Evolutionary conservation across 345 rosid genomes (phyloP).

Genomic region (Conringia planisiliqua): DNA sequence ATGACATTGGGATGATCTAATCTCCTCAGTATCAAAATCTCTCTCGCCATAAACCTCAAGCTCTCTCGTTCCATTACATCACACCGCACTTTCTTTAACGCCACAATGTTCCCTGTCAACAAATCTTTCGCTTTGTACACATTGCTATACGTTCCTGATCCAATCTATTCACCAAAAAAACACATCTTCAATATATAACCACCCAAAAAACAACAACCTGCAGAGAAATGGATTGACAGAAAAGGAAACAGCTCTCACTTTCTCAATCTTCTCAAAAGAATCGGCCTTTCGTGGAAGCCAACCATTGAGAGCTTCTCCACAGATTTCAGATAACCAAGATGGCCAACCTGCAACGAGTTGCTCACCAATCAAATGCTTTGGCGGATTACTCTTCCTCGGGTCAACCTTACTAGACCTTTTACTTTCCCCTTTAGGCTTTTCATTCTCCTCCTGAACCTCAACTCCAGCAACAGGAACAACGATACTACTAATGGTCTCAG

Average conservation of each 20-base stretch:
- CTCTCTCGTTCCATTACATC: conserved; percentile 5
- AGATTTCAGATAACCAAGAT: conserved; percentile 17
- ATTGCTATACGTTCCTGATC: conserved; percentile 17
- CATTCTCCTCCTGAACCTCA: background rate
- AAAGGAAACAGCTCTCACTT: background rate
- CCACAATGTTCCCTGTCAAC: conserved; percentile 3
- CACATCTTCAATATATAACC: background rate
- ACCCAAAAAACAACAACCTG: background rate
- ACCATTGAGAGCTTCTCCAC: conserved; percentile 11
- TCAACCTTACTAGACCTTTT: background rate
- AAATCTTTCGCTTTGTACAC: conserved; percentile 39
- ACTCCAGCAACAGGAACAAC: background rate
- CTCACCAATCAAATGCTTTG: conserved; percentile 10
- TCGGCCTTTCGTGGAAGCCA: conserved; percentile 12
- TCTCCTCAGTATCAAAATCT: conserved; percentile 9
- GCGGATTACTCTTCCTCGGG: background rate
- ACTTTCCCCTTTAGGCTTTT: background rate
- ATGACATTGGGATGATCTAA: conserved; percentile 12
- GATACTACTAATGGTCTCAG: background rate
- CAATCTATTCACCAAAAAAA: background rate
- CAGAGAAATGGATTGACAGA: background rate
- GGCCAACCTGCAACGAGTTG: conserved; percentile 3
- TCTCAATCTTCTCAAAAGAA: conserved; percentile 15
- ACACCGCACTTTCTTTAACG: conserved; percentile 12
- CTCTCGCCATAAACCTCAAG: conserved; percentile 17